Conservation (phyloP, 169 alveolate species). For the Plasmodium reichenowi region DNA sequence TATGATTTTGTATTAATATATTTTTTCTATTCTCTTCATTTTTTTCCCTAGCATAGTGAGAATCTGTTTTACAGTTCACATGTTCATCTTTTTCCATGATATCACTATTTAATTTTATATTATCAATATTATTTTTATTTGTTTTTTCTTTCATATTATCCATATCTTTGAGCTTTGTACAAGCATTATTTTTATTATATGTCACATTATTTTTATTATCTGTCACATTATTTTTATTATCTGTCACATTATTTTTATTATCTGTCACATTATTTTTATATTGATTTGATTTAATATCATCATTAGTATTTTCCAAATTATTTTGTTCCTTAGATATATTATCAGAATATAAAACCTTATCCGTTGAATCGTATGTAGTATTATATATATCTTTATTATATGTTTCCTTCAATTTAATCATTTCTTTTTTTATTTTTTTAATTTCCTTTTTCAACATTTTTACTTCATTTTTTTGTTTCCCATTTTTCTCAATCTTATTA, state of each 20-base stretch:
- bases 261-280: not conserved
- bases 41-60: not conserved
- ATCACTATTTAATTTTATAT: not conserved
- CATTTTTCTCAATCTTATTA: slow-evolving; percentile 11
- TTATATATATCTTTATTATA: not conserved
- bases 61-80: not conserved
- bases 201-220: too few species aligned
- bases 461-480: slow-evolving; percentile 48
- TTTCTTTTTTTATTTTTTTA: slow-evolving; percentile 68
- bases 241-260: not conserved
- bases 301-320: not conserved
- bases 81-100: not conserved
- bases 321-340: not conserved
- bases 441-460: slow-evolving; percentile 53
- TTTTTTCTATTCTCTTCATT: not conserved
- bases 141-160: not conserved
- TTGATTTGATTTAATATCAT: not conserved
- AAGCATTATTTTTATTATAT: too few species aligned
- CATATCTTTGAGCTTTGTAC: not conserved
- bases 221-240: not conserved
- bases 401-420: slow-evolving; percentile 54
- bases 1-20: not conserved
- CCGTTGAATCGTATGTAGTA: not conserved
- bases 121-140: not conserved
- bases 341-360: not conserved